A percentile compares a stretch with the other conserved stretches of the same genome.
phyloP scores from a whole-genome alignment of 805 yeast genomes.

The Cyberlindnera saturnus region DNA sequence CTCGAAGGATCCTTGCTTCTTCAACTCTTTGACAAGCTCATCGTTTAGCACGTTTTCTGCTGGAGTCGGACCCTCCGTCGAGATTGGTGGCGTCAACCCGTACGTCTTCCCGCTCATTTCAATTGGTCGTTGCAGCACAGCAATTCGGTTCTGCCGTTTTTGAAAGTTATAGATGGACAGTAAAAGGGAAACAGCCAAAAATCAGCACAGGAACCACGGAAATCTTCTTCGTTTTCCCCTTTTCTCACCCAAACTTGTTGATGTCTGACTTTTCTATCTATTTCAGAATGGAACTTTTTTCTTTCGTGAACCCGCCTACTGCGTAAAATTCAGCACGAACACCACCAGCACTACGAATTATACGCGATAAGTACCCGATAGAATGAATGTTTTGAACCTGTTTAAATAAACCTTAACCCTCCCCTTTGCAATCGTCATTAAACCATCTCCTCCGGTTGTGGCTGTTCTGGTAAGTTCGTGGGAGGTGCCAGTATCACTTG shows the following conservation, averaged over 20 bases:
- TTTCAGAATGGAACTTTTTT: too few species aligned
- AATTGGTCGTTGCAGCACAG: too few species aligned
- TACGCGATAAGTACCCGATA: neutral
- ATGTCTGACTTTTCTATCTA: neutral
- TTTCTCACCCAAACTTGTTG: neutral
- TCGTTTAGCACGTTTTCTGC: constrained; percentile 76
- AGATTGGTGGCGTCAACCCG: constrained; percentile 53
- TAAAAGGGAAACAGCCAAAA: too few species aligned
- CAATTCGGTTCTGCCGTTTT: too few species aligned
- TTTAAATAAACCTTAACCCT: neutral
- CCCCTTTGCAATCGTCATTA: constrained; percentile 1
- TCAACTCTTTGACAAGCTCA: constrained; percentile 67
- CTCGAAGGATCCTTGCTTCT: constrained; percentile 84
- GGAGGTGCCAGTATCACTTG: constrained; percentile 46
- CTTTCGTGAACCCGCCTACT: neutral
- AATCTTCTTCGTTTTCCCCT: neutral
- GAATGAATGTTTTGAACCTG: too few species aligned
- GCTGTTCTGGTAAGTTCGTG: constrained; percentile 10
- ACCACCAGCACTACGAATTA: neutral
- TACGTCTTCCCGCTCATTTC: constrained; percentile 13
- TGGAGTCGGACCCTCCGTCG: constrained; percentile 78
- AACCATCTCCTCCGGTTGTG: constrained; percentile 6
- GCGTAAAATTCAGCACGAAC: constrained; percentile 1
- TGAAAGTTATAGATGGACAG: too few species aligned
- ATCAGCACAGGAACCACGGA: too few species aligned